These are phyloP conservation scores for Gossypium bickii DNA, from an alignment of 345 rosid species.

Conservation along the genomic window DNA sequence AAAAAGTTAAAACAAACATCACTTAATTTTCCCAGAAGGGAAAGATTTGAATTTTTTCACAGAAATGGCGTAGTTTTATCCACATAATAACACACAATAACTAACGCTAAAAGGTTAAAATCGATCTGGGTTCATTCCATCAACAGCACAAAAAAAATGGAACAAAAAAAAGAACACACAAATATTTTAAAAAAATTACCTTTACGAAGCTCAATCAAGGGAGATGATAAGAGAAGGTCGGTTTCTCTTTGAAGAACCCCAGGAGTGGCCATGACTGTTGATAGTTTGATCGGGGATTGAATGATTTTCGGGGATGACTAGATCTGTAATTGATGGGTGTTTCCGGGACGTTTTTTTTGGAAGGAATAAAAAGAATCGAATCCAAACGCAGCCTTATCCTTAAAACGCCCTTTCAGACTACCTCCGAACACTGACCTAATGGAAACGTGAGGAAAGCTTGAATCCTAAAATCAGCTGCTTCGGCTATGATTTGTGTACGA, in stretches of 20 bases:
- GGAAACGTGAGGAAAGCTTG: not conserved
- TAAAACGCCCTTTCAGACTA: not conserved
- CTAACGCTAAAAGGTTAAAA: not conserved
- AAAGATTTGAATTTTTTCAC: not conserved
- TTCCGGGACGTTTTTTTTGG: not conserved
- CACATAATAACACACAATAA: not conserved
- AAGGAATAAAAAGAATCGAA: not conserved
- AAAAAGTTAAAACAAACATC: constrained; percentile 5
- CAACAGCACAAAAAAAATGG: not conserved
- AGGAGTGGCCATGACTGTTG: constrained; percentile 61
- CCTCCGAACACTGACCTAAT: not conserved
- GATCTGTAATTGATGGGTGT: not conserved
- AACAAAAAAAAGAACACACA: not conserved
- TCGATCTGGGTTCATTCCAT: not conserved
- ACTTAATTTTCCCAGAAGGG: not conserved
- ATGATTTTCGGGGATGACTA: not conserved
- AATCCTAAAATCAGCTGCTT: not conserved
- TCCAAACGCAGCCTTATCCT: not conserved
- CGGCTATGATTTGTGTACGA: not conserved
- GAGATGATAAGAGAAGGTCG: constrained; percentile 44
- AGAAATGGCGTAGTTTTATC: not conserved
- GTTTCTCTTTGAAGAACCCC: constrained; percentile 53
- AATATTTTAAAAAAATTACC: constrained; percentile 22
- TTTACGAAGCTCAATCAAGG: constrained; percentile 36
- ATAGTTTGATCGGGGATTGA: not conserved